Base-by-base conservation (phyloP, 257 asterid genomes). In the Solanum okadae region DNA sequence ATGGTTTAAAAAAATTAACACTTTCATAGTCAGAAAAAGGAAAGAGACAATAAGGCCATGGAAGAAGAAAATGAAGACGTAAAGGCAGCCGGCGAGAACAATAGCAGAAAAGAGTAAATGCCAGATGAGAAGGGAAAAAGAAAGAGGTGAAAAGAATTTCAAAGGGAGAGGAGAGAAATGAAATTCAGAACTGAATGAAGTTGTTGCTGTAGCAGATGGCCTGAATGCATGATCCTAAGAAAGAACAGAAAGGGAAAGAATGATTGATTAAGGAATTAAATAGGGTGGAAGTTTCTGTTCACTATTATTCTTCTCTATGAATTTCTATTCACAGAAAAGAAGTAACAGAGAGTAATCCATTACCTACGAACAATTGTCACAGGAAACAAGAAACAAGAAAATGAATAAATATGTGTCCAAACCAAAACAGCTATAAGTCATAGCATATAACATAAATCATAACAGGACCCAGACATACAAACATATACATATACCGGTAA, bases 401-500 rank as follows among this genome's bases (percentile, higher is more conserved):
- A 79, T 44, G 38, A 73, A 15, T 27, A 8, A 44, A 44, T 13
- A 4, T 4, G 85, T 79, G 67, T 27, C 85, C 2, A 46, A 4
- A 79, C 34, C 20, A 44, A 44, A 79, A 15, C 37, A 78, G 65
- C 18, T 14, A 27, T 44, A 44, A 79, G 85, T 44, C 40, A 79
- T 44, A 27, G 67, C 35, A 79, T 79, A 79, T 13, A 77, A 77
- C 84, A 81, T 25, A 81, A 79, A 27, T 46, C 40, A 81, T 29
- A 46, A 44, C 88, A 87, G 44, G 83, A 86, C 90, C 91, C 86
- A 90, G 89, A 87, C 90, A 92, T 90, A 89, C 94, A 90, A 89
- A 89, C 90, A 87, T 89, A 93, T 90, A 89, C 94, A 92, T 90
- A 87, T 91, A 91, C 92, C 93, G 90, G 90, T 83, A 92, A 76